Evolutionary conservation across 208 protist genomes (phyloP).

Genomic region (Herpetomonas tarakana): DNA sequence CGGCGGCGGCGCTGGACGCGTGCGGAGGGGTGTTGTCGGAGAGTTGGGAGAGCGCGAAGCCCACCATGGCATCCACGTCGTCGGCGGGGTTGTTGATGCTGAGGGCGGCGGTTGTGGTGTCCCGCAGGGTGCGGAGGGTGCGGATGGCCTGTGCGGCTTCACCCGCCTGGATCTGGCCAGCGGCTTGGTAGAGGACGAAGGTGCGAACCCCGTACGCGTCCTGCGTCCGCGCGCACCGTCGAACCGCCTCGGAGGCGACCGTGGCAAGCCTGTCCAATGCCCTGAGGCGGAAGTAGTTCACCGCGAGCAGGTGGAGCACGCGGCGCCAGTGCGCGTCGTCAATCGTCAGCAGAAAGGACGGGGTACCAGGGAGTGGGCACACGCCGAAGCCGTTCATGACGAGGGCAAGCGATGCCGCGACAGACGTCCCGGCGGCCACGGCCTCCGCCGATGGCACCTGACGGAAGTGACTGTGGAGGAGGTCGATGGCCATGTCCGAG

Average conservation of each 20-base stretch:
- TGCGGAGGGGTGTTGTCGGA: not conserved
- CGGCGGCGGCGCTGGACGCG: not conserved
- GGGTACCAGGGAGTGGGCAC: slow-evolving; percentile 9
- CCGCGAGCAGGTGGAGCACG: slow-evolving; percentile 27
- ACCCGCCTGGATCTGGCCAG: slow-evolving; percentile 23
- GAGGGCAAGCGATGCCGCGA: slow-evolving; percentile 10
- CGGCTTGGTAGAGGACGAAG: slow-evolving; percentile 44
- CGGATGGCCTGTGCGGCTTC: slow-evolving; percentile 5
- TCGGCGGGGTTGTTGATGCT: slow-evolving; percentile 4
- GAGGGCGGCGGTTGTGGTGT: slow-evolving; percentile 5
- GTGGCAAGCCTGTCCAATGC: slow-evolving; percentile 25
- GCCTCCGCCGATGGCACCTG: slow-evolving; percentile 5
- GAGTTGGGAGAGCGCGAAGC: not conserved
- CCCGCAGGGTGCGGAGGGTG: not conserved
- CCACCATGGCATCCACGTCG: slow-evolving; percentile 1
- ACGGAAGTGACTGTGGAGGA: slow-evolving; percentile 14
- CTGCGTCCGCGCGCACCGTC: slow-evolving; percentile 38
- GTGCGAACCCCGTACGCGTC: slow-evolving; percentile 42
- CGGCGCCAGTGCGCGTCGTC: slow-evolving; percentile 44
- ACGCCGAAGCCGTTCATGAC: slow-evolving; percentile 24
- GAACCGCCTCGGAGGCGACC: slow-evolving; percentile 28
- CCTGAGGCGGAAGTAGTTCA: slow-evolving; percentile 39
- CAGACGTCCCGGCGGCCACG: not conserved
- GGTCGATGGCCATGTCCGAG: slow-evolving; percentile 1
- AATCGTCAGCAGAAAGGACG: slow-evolving; percentile 48